phyloP scores from a whole-genome alignment of 148 eudicot species.

The Diospyros lotus region DNA sequence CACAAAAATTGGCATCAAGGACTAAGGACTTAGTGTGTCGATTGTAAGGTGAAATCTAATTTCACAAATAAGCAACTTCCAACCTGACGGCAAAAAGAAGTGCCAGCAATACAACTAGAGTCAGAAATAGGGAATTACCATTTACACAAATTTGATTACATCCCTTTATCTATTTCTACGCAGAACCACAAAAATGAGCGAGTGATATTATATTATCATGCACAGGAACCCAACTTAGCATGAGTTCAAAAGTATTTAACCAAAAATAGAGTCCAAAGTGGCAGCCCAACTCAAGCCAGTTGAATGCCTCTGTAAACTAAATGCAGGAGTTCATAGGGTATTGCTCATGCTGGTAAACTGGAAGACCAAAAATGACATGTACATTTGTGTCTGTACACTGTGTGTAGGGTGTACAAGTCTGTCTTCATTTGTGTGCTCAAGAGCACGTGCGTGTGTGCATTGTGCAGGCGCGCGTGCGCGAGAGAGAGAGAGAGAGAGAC shows the following conservation, averaged over 20 bases:
- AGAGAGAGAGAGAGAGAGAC: constrained; percentile 33
- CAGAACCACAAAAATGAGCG: background rate
- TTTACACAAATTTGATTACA: background rate
- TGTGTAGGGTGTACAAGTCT: too few relatives aligned
- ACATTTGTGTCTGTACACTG: background rate
- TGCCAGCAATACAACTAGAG: background rate
- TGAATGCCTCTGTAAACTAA: background rate
- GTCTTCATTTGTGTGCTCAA: background rate
- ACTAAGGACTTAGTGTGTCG: background rate
- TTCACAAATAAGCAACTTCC: background rate
- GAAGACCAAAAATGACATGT: background rate
- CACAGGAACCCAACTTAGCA: background rate
- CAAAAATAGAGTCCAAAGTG: background rate
- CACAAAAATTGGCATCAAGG: constrained; percentile 20
- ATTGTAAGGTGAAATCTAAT: background rate
- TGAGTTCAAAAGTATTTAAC: background rate
- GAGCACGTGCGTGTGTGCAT: background rate
- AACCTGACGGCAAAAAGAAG: background rate
- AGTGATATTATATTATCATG: background rate
- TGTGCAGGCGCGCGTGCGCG: background rate
- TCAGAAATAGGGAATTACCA: background rate
- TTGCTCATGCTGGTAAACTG: background rate
- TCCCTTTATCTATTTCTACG: background rate
- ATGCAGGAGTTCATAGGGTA: background rate
- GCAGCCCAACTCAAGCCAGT: background rate